Evolutionary conservation across 2,329 filamentous ascomycete species (phyloP), one percentile per base, ranked within the genome.

Genomic region (Pezicula radicicola): DNA sequence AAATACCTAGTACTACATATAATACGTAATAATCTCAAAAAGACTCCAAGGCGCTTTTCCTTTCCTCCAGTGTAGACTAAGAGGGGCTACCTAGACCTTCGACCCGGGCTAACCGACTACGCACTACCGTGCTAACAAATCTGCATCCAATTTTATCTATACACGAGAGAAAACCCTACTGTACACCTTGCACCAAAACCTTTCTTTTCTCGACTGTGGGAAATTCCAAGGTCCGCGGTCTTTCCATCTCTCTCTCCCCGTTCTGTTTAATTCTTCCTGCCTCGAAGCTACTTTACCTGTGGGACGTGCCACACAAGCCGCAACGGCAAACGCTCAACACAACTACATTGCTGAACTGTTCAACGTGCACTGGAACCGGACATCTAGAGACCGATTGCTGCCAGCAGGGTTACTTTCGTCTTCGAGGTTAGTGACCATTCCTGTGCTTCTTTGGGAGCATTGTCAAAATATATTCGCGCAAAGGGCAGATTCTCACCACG

Each of bases 391-490:
- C 25, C 40, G 18, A 25, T 42, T 19, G 40, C 40, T 21, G 40
- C 40, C 25, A 25, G 40, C 25, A n/a, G 18, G 9, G 18, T 13
- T 42, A 19, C 25, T 19, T 25, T 42, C 18, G 25, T 42, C 16
- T 33, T 13, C 30, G 12, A 33, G 30, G 30, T 33, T 13, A 42
- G 40, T 42, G 40, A 16, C 18, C 40, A 18, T 18, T 42, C 40
- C 40, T 42, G 6, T 39, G 18, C 39, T 25, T 51, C 33, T 37
- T 40, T 54, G 30, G 28, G 3, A 33, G 30, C 30, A 33, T 33
- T 33, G 30, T 50, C 42, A 35, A 41, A 44, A 19, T 41, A 53
- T 50, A 55, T 56, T 58, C 52, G 53, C 57, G 56, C 60, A 58
- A 46, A 41, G 42, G 25, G 36, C 44, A 46, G 57, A 43, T n/a